phyloP scores from a whole-genome alignment of 192 early-diverging fungal species.

The Podila epigama region DNA sequence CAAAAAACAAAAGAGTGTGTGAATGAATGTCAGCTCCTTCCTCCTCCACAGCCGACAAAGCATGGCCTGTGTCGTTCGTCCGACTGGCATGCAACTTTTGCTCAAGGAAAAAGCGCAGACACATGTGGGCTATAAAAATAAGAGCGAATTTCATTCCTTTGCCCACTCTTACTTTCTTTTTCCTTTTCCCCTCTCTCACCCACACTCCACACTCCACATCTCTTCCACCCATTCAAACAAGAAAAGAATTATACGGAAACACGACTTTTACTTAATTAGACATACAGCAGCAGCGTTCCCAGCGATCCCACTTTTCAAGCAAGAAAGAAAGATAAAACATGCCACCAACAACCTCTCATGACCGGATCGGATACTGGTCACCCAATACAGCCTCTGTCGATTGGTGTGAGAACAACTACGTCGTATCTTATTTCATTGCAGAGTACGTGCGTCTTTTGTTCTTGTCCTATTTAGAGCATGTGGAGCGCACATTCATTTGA shows the following conservation, averaged over 20 bases:
- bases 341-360: neutral
- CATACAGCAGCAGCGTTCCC: too few species aligned
- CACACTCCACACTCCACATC: neutral
- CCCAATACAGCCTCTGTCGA: slow-evolving; percentile 40
- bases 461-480: neutral
- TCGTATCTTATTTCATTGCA: slow-evolving; percentile 55
- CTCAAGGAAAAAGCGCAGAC: neutral
- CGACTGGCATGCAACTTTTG: neutral
- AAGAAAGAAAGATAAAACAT: neutral
- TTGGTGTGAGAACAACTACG: slow-evolving; percentile 58
- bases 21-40: neutral
- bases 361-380: slow-evolving; percentile 36
- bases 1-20: neutral
- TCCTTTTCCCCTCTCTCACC: neutral
- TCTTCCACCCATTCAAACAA: neutral
- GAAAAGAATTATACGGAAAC: too few species aligned
- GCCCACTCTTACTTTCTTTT: neutral
- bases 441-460: slow-evolving; percentile 47
- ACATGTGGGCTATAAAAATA: neutral
- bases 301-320: too few species aligned
- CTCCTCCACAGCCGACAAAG: too few species aligned
- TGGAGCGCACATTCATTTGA: neutral
- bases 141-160: neutral
- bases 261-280: too few species aligned
- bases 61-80: too few species aligned